phyloP scores from a whole-genome alignment of 495 filamentous ascomycete genomes.

The Neurospora sp. region DNA sequence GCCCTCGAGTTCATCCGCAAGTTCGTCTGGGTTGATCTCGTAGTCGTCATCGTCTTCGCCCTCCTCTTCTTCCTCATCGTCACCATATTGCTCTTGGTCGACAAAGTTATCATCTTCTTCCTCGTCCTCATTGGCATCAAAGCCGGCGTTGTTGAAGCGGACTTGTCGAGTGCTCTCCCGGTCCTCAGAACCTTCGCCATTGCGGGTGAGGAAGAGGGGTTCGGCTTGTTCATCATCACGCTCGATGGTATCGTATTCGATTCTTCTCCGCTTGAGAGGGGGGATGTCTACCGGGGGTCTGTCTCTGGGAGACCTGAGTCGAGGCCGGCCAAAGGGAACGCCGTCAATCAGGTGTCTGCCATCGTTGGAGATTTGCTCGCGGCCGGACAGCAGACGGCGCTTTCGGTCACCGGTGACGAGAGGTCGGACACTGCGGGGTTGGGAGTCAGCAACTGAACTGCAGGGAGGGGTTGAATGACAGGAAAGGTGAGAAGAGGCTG shows the following conservation, averaged over 20 bases:
- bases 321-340: conserved; percentile 73
- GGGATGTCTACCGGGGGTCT: conserved; percentile 68
- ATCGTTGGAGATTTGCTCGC: conserved; percentile 70
- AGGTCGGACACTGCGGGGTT: conserved; percentile 59
- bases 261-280: conserved; percentile 58
- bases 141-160: conserved; percentile 10
- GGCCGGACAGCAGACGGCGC: conserved; percentile 63
- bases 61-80: conserved; percentile 21
- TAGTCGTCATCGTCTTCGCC: conserved; percentile 12
- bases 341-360: conserved; percentile 86
- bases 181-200: conserved; percentile 23
- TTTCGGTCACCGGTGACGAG: conserved; percentile 66
- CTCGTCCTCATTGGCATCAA: conserved; percentile 13
- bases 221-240: conserved; percentile 18
- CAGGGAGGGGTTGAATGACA: conserved; percentile 1
- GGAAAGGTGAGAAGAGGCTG: background rate
- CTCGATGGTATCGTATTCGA: conserved; percentile 32
- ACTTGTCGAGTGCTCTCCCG: conserved; percentile 15
- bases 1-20: conserved; percentile 2
- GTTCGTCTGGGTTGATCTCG: conserved; percentile 12
- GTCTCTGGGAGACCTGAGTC: conserved; percentile 43
- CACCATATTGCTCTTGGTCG: conserved; percentile 5
- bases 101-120: conserved; percentile 6
- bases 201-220: conserved; percentile 27
- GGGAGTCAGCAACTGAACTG: conserved; percentile 4